Evolutionary conservation across 306 rosid genomes (phyloP).

Genomic region (Cucurbita ficifolia): DNA sequence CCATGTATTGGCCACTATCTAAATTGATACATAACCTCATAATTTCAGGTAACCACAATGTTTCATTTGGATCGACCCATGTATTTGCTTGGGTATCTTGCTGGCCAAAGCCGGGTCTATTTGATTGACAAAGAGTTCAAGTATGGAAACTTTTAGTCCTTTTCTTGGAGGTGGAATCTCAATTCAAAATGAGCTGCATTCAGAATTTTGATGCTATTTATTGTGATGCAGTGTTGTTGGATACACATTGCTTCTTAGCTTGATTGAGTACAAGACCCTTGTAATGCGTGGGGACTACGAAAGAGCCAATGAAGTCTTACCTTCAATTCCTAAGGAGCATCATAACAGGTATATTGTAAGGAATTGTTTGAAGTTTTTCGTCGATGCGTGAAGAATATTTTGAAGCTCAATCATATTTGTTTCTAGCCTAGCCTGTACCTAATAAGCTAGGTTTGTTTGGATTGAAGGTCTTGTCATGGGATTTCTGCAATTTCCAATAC

Average conservation of each 20-base stretch:
- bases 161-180: constrained; percentile 6
- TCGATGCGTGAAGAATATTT: background rate
- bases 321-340: constrained; percentile 92
- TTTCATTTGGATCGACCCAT: constrained; percentile 99
- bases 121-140: constrained; percentile 98
- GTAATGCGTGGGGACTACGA: constrained; percentile 97
- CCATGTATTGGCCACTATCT: constrained; percentile 6
- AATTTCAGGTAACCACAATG: constrained; percentile 89
- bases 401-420: background rate
- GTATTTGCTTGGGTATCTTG: constrained; percentile 99
- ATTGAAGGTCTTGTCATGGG: background rate
- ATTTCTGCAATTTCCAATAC: background rate
- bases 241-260: constrained; percentile 83
- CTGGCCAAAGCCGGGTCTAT: constrained; percentile 85
- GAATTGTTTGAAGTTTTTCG: constrained; percentile 5
- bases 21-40: constrained; percentile 18
- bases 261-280: constrained; percentile 98
- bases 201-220: background rate
- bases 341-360: constrained; percentile 62
- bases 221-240: constrained; percentile 63
- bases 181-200: constrained; percentile 4
- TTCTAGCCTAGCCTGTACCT: background rate
- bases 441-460: background rate
- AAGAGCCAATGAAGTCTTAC: constrained; percentile 82
- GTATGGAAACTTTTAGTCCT: constrained; percentile 34